Evolutionary conservation across 2,329 filamentous ascomycete species (phyloP), one percentile per base, ranked within the genome.

Genomic region (Tolypocladium tropicale): DNA sequence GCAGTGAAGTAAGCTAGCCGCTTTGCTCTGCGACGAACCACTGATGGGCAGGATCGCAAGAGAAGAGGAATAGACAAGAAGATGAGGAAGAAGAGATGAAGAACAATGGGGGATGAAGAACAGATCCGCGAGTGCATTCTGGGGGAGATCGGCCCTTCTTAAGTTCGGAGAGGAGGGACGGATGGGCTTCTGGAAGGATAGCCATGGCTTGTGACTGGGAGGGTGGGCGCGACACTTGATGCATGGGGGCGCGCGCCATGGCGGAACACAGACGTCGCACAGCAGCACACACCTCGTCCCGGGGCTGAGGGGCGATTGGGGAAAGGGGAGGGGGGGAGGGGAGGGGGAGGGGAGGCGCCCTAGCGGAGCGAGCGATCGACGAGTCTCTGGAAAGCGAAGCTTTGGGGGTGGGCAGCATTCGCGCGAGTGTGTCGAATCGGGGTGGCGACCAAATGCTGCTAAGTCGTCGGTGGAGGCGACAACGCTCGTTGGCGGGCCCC

Each of bases 181-280:
- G 14, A 28, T 49, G 37, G 48, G 43, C 53, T 57, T 58, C 56
- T 59, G 57, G 56, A 60, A 57, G 53, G 53, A 56, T 54, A 55
- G 53, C 37, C 33, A 56, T 54, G 50, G 55, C 34, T 37, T 55
- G 49, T 18, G 34, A 16, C 48, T 43, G 28, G 36, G 36, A 39
- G 54, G 48, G 43, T 37, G 53, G 23, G 53, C 43, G 33, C 33
- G n/a, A 52, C 11, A 51, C n/a, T 25, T 52, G 21, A 25, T 52
- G 50, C 50, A 52, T 52, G 50, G 50, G 50, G 50, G 32, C 30
- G 51, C 30, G 51, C 36, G 51, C 34, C 12, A 18, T 39, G 51
- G 34, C 34, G 39, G 23, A 53, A n/a, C 51, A 53, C 33, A 23
- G 51, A 28, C 21, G 51, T 39, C 39, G 51, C 51, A 53, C 51